Base-by-base conservation (phyloP, 768 basidiomycete genomes). In the Crepidotus variabilis region DNA sequence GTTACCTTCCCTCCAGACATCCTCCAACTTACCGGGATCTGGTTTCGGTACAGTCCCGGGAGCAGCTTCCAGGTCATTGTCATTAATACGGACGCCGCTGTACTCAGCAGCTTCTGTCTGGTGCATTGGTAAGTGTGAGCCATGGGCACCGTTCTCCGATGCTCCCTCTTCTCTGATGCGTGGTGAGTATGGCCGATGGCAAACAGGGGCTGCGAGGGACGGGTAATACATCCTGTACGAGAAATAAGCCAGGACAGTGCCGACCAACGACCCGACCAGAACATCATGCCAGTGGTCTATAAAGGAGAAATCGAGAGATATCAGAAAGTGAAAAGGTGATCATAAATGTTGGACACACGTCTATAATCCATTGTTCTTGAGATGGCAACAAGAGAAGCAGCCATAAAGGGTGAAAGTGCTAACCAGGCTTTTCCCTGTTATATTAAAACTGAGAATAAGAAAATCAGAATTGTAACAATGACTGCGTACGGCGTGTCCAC, bases 211-310 rank as follows among this genome's bases (percentile, higher is more conserved):
- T 1, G 72, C 66, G n/a, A 92, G 79, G n/a, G 81, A 74, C n/a
- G 88, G 90, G 64, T 88, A 94, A 70, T 93, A 92, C 65, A 90
- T 90, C 45, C 89, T 83, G 70, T 95, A 95, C 14, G 82, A 69
- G 62, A 93, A 88, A 72, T 82, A 88, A 16, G 92, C 77, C 55
- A 90, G 72, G 47, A 78, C 67, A 16, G 89, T 74, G 13, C 95
- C 96, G 7, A 98, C 75, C 28, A 87, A 52, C 2, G 86, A 81
- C 3, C 95, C 94, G 1, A 90, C 84, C 8, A 92, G 65, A 39
- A 97, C 90, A 61, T 99, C 96, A 5, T 92, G 85, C 90, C 92
- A 94, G 69, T 96, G 93, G 70, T 96, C 90, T 92, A 59, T 47
- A 55, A 24, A 51, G 54, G 46, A 53, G 39, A 58, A 56, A 43